Conservation (phyloP, 331 rosid species). For the Dryas integrifolia region DNA sequence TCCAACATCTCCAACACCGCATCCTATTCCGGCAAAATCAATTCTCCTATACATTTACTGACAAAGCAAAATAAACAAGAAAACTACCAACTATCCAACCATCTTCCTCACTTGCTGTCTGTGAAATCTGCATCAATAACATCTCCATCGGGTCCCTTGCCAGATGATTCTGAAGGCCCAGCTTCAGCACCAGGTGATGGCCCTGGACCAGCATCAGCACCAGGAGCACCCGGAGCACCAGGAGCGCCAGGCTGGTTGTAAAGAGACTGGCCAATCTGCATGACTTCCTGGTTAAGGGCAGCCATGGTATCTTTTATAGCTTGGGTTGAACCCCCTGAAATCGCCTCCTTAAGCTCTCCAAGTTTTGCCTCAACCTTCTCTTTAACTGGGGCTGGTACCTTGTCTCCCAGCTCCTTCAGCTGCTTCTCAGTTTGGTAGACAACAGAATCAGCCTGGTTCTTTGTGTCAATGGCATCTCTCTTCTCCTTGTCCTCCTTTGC, state of each 20-base stretch:
- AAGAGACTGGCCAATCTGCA: conserved; percentile 41
- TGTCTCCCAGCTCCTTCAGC: conserved; percentile 41
- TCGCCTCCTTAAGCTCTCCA: conserved; percentile 36
- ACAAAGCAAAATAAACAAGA: not conserved
- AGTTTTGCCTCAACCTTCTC: conserved; percentile 40
- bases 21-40: conserved; percentile 13
- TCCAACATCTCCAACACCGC: not conserved
- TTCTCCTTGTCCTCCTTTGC: conserved; percentile 39
- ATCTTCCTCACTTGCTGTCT: conserved; percentile 26
- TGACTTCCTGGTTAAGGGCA: conserved; percentile 40
- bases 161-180: conserved; percentile 29
- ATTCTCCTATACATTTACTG: conserved; percentile 5
- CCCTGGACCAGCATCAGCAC: conserved; percentile 28
- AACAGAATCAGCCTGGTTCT: conserved; percentile 42
- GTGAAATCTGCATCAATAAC: conserved; percentile 37
- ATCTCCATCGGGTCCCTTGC: conserved; percentile 37
- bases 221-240: conserved; percentile 9
- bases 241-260: conserved; percentile 35
- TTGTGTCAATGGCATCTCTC: conserved; percentile 37
- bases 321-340: conserved; percentile 36
- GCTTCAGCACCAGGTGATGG: conserved; percentile 31
- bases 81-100: not conserved
- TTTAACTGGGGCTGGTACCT: conserved; percentile 31
- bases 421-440: conserved; percentile 42
- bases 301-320: conserved; percentile 37